Evolutionary conservation across 1,139 yeast species (phyloP), one percentile per base, ranked within the genome.

Genomic region (Wickerhamomyces sp.): DNA sequence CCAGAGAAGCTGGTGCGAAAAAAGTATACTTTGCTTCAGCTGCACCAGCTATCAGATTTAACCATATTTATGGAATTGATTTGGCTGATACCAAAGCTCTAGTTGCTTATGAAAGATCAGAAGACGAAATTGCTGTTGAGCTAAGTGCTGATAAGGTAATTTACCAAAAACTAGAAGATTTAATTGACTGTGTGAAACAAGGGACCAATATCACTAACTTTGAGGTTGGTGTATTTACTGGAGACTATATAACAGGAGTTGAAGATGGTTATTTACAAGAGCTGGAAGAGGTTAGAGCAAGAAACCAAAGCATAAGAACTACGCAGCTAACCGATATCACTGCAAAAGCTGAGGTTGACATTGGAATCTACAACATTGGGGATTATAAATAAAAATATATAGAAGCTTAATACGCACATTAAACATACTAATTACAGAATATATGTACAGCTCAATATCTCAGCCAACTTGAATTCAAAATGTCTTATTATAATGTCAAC

Each of bases 171-270:
- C 69, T 92, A 47, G 75, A 82, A 35, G 97, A 92, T 58, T 74
- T 92, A 56, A 64, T 87, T 31, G 86, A 74, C 29, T 88, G 96
- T 55, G 90, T 97, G n/a, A 74, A 74, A 21, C 59, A 64, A 28
- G 55, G 65, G 15, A 63, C 66, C 33, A 56, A 52, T n/a, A 68
- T 84, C 44, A 64, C 70, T 28, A 70, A 74, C 24, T 92, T 89
- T 57, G 98, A 92, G 66, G 92, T 87, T 38, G 98, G 98, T 60
- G 98, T 92, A n/a, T 92, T 92, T 63, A 92, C 95, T 15, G 98
- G 98, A 38, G 65, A 80, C 49, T 92, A 92, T 61, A 79, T 92
- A 47, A 92, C 98, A 15, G 97, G 97, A 40, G 84, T 82, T 34
- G 96, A 88, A 61, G 82, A 85, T 55, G 76, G 77, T 39, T 90